phyloP scores from a whole-genome alignment of 805 yeast genomes.

The Wickerhamiella allomyrinae region DNA sequence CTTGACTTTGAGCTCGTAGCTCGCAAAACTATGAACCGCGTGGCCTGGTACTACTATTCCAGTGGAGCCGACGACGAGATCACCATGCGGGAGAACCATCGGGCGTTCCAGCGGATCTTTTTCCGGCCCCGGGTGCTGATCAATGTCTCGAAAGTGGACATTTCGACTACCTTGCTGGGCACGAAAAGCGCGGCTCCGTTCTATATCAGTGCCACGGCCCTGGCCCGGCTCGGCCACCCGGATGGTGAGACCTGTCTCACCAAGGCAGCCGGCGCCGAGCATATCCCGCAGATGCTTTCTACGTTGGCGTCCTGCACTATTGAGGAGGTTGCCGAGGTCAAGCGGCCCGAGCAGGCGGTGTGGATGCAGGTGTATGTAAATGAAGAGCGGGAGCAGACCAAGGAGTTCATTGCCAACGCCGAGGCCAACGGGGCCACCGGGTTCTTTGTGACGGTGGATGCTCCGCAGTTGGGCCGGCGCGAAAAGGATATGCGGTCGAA shows the following conservation, averaged over 20 bases:
- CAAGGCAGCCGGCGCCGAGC: constrained; percentile 60
- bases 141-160: constrained; percentile 62
- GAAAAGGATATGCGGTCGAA: constrained; percentile 74
- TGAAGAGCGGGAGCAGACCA: constrained; percentile 52
- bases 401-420: constrained; percentile 50
- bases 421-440: constrained; percentile 66
- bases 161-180: constrained; percentile 66
- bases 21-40: constrained; percentile 54
- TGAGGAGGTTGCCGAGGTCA: constrained; percentile 69
- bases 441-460: constrained; percentile 68
- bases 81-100: constrained; percentile 77
- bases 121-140: constrained; percentile 75
- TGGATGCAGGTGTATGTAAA: constrained; percentile 87
- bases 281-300: constrained; percentile 78
- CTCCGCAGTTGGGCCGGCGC: constrained; percentile 81
- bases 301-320: constrained; percentile 80
- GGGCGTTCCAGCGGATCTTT: constrained; percentile 75
- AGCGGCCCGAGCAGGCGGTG: constrained; percentile 52
- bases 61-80: constrained; percentile 90
- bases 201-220: constrained; percentile 82
- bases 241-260: constrained; percentile 87
- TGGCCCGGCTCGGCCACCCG: constrained; percentile 82
- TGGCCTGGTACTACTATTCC: constrained; percentile 88
- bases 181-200: constrained; percentile 57
- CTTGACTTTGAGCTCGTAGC: constrained; percentile 85